phyloP scores from a whole-genome alignment of 192 early-diverging fungal genomes.

The Podila minutissima region DNA sequence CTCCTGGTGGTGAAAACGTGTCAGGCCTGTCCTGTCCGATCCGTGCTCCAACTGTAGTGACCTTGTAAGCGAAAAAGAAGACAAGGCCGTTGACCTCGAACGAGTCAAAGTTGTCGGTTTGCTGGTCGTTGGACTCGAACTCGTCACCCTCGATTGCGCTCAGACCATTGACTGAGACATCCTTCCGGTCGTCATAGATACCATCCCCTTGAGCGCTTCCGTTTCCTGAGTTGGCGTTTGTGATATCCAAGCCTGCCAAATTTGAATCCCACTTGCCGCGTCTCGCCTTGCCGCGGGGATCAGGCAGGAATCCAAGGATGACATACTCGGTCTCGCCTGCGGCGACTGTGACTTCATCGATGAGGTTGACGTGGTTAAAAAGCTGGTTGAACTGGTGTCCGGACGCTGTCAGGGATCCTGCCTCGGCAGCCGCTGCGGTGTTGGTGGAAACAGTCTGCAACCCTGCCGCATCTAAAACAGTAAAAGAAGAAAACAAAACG shows the following conservation, averaged over 20 bases:
- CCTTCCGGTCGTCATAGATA: slow-evolving; percentile 44
- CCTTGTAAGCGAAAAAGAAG: slow-evolving; percentile 82
- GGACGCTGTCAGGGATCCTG: slow-evolving; percentile 50
- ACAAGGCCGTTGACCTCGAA: slow-evolving; percentile 85
- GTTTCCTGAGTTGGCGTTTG: slow-evolving; percentile 34
- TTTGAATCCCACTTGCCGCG: slow-evolving; percentile 35
- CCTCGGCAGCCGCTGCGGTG: slow-evolving; percentile 69
- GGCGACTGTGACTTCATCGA: slow-evolving; percentile 72
- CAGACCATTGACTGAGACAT: slow-evolving; percentile 34
- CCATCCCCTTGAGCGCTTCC: slow-evolving; percentile 50
- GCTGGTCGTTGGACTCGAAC: slow-evolving; percentile 70
- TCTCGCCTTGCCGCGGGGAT: slow-evolving; percentile 26
- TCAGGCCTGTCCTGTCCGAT: background rate
- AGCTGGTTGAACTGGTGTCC: slow-evolving; percentile 87
- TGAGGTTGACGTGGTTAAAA: slow-evolving; percentile 92
- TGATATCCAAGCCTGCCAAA: slow-evolving; percentile 9
- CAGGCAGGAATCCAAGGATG: slow-evolving; percentile 86
- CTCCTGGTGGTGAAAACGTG: background rate
- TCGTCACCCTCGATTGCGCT: slow-evolving; percentile 55
- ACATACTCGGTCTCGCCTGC: slow-evolving; percentile 75
- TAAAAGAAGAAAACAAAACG: background rate
- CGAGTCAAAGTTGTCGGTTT: slow-evolving; percentile 49
- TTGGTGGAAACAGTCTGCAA: slow-evolving; percentile 64
- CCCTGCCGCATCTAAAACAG: slow-evolving; percentile 6
- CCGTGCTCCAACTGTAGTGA: background rate